phyloP scores from a whole-genome alignment of 208 protist species.

The Endotrypanum monterogeii region DNA sequence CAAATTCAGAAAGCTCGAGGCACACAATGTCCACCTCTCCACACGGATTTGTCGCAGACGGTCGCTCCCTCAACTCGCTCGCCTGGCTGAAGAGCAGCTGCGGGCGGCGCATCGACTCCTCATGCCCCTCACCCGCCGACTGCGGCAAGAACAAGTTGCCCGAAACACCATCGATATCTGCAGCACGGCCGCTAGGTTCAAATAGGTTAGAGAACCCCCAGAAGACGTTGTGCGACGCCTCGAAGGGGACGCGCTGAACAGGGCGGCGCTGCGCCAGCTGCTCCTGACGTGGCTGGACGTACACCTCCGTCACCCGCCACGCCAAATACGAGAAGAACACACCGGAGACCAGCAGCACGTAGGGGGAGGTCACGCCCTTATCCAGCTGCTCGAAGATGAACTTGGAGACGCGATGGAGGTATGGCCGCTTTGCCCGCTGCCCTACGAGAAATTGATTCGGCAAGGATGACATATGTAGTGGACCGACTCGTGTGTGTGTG shows the following conservation, averaged over 20 bases:
- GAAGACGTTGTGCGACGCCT: slow-evolving; percentile 70
- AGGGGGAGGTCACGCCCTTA: slow-evolving; percentile 76
- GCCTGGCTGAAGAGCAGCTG: slow-evolving; percentile 71
- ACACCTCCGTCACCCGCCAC: slow-evolving; percentile 65
- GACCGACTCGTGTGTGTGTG: background rate
- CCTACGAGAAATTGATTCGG: slow-evolving; percentile 33
- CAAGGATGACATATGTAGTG: slow-evolving; percentile 14
- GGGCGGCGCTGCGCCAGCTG: slow-evolving; percentile 42
- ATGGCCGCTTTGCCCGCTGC: slow-evolving; percentile 37
- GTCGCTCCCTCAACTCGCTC: slow-evolving; percentile 55
- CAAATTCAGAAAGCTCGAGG: slow-evolving; percentile 86
- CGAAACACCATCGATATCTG: slow-evolving; percentile 20
- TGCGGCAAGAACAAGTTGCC: slow-evolving; percentile 38
- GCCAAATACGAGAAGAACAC: slow-evolving; percentile 49
- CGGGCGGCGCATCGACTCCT: slow-evolving; percentile 73
- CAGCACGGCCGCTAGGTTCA: background rate
- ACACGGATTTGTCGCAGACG: slow-evolving; percentile 29
- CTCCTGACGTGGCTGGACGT: slow-evolving; percentile 55
- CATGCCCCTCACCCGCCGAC: slow-evolving; percentile 36
- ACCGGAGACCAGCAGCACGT: slow-evolving; percentile 57
- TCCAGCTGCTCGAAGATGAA: slow-evolving; percentile 89
- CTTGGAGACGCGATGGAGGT: slow-evolving; percentile 59
- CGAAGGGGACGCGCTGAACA: slow-evolving; percentile 65
- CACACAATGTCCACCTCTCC: slow-evolving; percentile 62
- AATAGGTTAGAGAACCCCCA: slow-evolving; percentile 56